Base-by-base conservation (phyloP, 495 filamentous ascomycete species). In the Venustampulla echinocandica region DNA sequence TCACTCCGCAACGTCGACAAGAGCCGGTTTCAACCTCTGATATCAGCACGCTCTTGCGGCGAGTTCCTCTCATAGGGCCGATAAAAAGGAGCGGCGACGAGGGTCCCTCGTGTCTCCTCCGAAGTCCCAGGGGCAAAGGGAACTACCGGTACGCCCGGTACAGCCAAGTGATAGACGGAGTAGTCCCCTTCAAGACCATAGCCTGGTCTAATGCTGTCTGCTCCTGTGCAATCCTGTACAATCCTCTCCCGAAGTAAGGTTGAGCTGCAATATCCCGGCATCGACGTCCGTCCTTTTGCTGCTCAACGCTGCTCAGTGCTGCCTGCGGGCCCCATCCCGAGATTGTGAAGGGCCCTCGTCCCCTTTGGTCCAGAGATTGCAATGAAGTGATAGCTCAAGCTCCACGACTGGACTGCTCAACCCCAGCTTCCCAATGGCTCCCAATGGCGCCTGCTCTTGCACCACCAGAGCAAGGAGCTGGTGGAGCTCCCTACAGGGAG, bases 11-110 rank as follows among this genome's bases (percentile, higher is more conserved):
- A n/a, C n/a, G n/a, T 44, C 28, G 25, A 30, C 19, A 28, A 28
- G 25, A 47, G 45, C 23, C 6, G 36, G 11, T 42, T 19, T 40
- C 32, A 20, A 39, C 47, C 47, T 50, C 47, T 50, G 44, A 45
- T 50, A 50, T 50, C 47, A 23, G 28, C 35, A 41, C 33, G 28
- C 34, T 32, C 19, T 20, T 19, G 10, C 35, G 42, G 25, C 25
- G 34, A 18, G 23, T 25, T 10, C 38, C 20, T 19, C 10, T 14
- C 24, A 45, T 44, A 38, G 33, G 40, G 32, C 40, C 33, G 34
- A 38, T 44, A 44, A 33, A 44, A 27, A 14, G 23, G 39, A 9
- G 20, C 20, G n/a, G 22, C 9, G 37, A 18, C 37, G 11, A 28
- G 28, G 42, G 28, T 33, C 42, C 17, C 37, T 9, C 37, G 37